phyloP scores from a whole-genome alignment of 148 eudicot genomes.

The Hydrangea macrophylla region DNA sequence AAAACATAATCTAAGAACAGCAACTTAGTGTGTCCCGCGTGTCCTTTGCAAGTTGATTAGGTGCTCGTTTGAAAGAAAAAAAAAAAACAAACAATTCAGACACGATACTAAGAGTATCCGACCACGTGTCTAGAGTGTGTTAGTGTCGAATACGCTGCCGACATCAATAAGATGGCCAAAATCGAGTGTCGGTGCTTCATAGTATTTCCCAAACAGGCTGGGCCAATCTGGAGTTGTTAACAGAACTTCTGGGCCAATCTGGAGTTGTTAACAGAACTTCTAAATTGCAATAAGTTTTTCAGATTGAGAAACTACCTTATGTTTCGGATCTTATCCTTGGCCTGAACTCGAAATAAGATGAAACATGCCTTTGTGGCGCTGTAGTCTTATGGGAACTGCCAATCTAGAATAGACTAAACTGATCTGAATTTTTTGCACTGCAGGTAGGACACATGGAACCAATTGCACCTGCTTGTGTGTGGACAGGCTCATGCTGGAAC shows the following conservation, averaged over 20 bases:
- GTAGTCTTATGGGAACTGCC: background rate
- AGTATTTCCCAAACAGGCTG: too few relatives aligned
- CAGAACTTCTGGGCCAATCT: background rate
- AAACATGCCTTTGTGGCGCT: background rate
- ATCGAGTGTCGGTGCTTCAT: too few relatives aligned
- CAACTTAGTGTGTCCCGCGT: too few relatives aligned
- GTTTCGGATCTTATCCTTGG: background rate
- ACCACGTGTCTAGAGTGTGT: too few relatives aligned
- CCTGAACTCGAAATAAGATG: background rate
- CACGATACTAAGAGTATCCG: too few relatives aligned
- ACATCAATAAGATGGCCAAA: too few relatives aligned
- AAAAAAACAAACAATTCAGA: too few relatives aligned
- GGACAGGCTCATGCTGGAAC: slow-evolving; percentile 57
- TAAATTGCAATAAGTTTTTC: background rate
- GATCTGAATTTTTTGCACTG: slow-evolving; percentile 63
- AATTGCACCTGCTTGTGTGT: slow-evolving; percentile 59
- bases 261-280: background rate
- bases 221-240: too few relatives aligned
- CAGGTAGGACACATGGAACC: slow-evolving; percentile 81
- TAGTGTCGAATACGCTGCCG: too few relatives aligned
- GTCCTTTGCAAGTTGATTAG: too few relatives aligned
- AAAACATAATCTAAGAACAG: too few relatives aligned
- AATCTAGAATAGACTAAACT: slow-evolving; percentile 41
- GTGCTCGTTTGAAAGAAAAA: too few relatives aligned
- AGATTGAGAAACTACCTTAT: background rate